phyloP scores from a whole-genome alignment of 2,329 filamentous ascomycete genomes.

The Ophiognomonia clavigignenti-juglandacearum region DNA sequence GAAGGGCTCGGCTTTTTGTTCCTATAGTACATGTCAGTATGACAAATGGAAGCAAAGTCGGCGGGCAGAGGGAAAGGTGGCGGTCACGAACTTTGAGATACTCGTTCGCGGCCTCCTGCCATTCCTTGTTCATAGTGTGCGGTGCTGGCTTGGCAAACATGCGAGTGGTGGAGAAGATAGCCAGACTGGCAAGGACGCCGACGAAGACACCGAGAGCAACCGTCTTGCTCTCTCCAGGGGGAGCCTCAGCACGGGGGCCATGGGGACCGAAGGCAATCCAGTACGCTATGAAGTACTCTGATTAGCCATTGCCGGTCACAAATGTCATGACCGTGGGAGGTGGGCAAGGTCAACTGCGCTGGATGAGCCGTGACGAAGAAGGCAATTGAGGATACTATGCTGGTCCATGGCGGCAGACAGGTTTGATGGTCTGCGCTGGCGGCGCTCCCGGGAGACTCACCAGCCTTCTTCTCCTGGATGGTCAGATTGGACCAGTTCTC shows the following conservation, averaged over 20 bases:
- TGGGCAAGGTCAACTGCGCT: slow-evolving; percentile 14
- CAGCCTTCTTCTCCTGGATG: slow-evolving; percentile 96
- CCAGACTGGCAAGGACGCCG: slow-evolving; percentile 62
- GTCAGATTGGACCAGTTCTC: slow-evolving; percentile 94
- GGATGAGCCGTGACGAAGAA: background rate
- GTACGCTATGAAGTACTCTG: slow-evolving; percentile 65
- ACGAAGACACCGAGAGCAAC: slow-evolving; percentile 68
- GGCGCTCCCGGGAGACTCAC: slow-evolving; percentile 53
- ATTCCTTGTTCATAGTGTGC: slow-evolving; percentile 92
- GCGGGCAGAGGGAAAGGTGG: no score
- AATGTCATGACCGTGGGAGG: slow-evolving; percentile 11
- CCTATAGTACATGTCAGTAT: slow-evolving; percentile 40
- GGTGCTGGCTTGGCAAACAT: slow-evolving; percentile 68
- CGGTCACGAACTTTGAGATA: slow-evolving; percentile 73
- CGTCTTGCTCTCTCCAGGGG: slow-evolving; percentile 80
- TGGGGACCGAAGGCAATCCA: slow-evolving; percentile 98
- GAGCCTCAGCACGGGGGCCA: slow-evolving; percentile 77
- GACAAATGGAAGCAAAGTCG: no score
- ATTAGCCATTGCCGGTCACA: slow-evolving; percentile 26
- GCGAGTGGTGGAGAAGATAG: slow-evolving; percentile 69
- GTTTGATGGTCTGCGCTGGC: background rate
- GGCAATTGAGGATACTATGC: background rate
- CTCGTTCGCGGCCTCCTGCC: slow-evolving; percentile 93
- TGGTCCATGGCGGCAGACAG: background rate
- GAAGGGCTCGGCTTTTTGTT: slow-evolving; percentile 80